phyloP scores from a whole-genome alignment of 352 stramenopile genomes.

The Phytopythium chamaehyphon region DNA sequence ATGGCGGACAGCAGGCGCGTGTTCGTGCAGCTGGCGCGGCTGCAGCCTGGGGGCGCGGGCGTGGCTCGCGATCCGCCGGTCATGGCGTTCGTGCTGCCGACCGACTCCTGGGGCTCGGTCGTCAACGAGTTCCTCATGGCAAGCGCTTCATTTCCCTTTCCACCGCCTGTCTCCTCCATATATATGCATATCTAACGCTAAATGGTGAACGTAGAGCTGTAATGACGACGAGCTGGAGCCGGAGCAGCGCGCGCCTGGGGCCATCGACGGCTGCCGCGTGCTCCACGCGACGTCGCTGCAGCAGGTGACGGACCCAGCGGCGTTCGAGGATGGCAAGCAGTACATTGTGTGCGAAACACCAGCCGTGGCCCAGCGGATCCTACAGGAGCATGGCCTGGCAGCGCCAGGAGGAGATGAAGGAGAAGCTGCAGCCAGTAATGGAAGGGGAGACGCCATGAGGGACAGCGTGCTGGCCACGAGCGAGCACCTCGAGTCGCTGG shows the following conservation, averaged over 20 bases:
- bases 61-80: constrained; percentile 33
- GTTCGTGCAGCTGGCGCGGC: constrained; percentile 61
- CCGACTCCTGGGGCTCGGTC: constrained; percentile 53
- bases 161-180: constrained; percentile 4
- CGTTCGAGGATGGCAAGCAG: constrained; percentile 68
- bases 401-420: constrained; percentile 5
- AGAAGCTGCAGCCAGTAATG: constrained; percentile 16
- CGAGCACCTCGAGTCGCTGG: constrained; percentile 58
- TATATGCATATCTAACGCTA: constrained; percentile 7
- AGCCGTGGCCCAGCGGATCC: constrained; percentile 25
- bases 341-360: constrained; percentile 58
- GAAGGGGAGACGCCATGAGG: constrained; percentile 10
- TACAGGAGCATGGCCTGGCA: constrained; percentile 45
- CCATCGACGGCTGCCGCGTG: constrained; percentile 54
- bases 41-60: constrained; percentile 17
- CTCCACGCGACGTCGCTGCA: constrained; percentile 49
- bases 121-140: constrained; percentile 84
- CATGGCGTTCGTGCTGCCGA: constrained; percentile 61
- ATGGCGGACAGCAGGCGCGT: constrained; percentile 58
- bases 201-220: constrained; percentile 46
- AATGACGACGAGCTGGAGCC: constrained; percentile 75
- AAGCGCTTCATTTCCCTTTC: constrained; percentile 18
- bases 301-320: constrained; percentile 24
- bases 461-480: constrained; percentile 51
- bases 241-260: constrained; percentile 42